Evolutionary conservation across 2,329 filamentous ascomycete genomes (phyloP).

Genomic region (Aspergillus aculeatinus): DNA sequence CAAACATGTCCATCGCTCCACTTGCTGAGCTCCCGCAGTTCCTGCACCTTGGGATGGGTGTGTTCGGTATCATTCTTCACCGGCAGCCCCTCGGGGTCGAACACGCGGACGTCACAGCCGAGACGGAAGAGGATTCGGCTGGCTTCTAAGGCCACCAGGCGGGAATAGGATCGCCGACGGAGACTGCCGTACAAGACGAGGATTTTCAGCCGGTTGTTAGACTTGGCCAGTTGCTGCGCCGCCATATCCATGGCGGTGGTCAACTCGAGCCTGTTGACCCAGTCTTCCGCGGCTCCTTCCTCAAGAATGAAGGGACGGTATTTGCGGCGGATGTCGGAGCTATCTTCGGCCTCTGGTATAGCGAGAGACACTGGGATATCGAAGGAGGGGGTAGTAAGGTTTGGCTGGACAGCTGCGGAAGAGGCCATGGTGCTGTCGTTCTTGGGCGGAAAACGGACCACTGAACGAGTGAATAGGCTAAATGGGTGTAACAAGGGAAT

Average conservation of each 20-base stretch:
- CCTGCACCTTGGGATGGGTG: constrained; percentile 60
- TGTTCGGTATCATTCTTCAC: constrained; percentile 64
- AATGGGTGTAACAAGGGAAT: not conserved
- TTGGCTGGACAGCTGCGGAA: not conserved
- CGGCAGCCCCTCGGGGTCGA: constrained; percentile 58
- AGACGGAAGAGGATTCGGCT: constrained; percentile 62
- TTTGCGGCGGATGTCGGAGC: constrained; percentile 43
- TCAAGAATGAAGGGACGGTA: constrained; percentile 60
- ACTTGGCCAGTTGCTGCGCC: constrained; percentile 45
- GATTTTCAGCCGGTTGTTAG: constrained; percentile 51
- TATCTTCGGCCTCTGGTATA: constrained; percentile 46
- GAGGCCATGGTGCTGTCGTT: not conserved
- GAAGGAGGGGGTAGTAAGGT: not conserved
- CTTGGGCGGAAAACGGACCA: not conserved
- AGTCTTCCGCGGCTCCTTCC: constrained; percentile 46
- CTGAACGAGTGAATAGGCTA: not conserved
- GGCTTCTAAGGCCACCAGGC: constrained; percentile 60
- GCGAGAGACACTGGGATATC: not conserved
- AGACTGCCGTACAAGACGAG: constrained; percentile 63
- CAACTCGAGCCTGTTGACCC: constrained; percentile 58
- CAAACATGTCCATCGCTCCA: constrained; percentile 69
- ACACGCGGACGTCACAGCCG: constrained; percentile 66
- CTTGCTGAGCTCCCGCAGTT: constrained; percentile 58
- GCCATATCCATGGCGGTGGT: constrained; percentile 54
- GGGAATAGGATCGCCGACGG: constrained; percentile 58